These are phyloP conservation scores for Coniferiporia sulphurascens DNA, from an alignment of 1,284 basidiomycete species.

Conservation along the genomic window DNA sequence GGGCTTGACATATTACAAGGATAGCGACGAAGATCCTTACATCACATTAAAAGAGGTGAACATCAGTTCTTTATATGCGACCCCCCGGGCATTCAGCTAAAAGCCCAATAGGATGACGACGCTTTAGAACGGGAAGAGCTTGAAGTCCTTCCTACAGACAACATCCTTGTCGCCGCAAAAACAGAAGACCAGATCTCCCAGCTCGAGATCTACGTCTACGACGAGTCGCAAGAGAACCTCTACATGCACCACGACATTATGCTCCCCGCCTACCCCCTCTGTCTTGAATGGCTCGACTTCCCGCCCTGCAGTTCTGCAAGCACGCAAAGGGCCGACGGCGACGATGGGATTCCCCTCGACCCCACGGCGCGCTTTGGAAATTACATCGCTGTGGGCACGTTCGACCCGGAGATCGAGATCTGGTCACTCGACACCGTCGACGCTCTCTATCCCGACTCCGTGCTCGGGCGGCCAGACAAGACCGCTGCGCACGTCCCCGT, in stretches of 20 bases:
- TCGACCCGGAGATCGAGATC: constrained; percentile 98
- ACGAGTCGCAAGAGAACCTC: constrained; percentile 87
- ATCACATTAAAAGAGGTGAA: constrained; percentile 91
- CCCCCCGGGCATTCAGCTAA: constrained; percentile 6
- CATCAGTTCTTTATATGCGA: constrained; percentile 10
- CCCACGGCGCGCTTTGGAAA: constrained; percentile 61
- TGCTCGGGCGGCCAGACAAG: constrained; percentile 86
- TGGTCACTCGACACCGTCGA: constrained; percentile 96
- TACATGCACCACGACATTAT: constrained; percentile 98
- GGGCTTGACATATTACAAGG: constrained; percentile 86
- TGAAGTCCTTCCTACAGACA: constrained; percentile 87
- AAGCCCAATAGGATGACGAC: constrained; percentile 55
- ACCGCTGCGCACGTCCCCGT: constrained; percentile 76
- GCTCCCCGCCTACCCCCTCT: constrained; percentile 96
- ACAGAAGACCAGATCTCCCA: constrained; percentile 97
- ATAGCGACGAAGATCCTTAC: constrained; percentile 95
- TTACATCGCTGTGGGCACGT: constrained; percentile 94
- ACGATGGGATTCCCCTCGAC: constrained; percentile 25
- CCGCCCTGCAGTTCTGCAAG: constrained; percentile 53
- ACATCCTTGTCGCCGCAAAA: constrained; percentile 89
- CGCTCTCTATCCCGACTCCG: constrained; percentile 88
- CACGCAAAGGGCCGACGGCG: not conserved
- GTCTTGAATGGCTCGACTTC: constrained; percentile 99
- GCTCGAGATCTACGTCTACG: constrained; percentile 93
- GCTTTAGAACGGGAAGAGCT: constrained; percentile 88